Base-by-base conservation (phyloP, 2,329 filamentous ascomycete genomes). In the Penicillium psychrosexuale region DNA sequence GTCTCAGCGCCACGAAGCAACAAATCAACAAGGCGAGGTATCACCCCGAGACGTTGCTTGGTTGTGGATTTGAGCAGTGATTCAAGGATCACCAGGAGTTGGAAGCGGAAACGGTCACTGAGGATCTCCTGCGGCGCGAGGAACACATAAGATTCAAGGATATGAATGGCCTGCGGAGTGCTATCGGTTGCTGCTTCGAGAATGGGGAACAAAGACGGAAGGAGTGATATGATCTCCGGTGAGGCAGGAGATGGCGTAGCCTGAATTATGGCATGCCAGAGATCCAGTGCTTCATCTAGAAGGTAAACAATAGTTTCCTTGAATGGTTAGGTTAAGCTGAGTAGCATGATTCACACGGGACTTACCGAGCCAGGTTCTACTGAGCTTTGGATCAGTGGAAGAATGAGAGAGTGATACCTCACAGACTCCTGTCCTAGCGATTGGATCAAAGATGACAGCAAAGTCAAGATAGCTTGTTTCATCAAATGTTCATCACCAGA, bases 391-490 rank as follows among this genome's bases (percentile, higher is more conserved):
- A 99, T 87, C 47, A 97, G 82, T 0, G 93, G 92, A 17, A 96
- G 76, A 63, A 97, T 89, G 49, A 92, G 80, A 15, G 81, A 74
- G 60, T 97, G 91, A 64, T 95, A 96, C 17, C 86, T 82, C 58
- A 87, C 82, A 5, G 91, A 94, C 9, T 88, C 83, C 12, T 83
- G 81, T 56, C 88, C 90, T 84, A 97, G 89, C 1, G 92, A 89
- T 68, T 86, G 86, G n/a, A 96, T 89, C 13, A 99, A 80, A 2
- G 91, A 87, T 1, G 90, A 82, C 48, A 97, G 84, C 37, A 97
- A 88, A 2, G 89, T 90, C 54, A 97, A 82, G 49, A 97, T 91
- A 1, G 91, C 86, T 73, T 97, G 92, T 73, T 97, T 97, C 80
- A 97, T 89, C 72, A 97, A 84, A 73, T 91, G 90, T 66, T 94